Evolutionary conservation across 345 rosid species (phyloP).

Genomic region (Bruguiera parviflora): DNA sequence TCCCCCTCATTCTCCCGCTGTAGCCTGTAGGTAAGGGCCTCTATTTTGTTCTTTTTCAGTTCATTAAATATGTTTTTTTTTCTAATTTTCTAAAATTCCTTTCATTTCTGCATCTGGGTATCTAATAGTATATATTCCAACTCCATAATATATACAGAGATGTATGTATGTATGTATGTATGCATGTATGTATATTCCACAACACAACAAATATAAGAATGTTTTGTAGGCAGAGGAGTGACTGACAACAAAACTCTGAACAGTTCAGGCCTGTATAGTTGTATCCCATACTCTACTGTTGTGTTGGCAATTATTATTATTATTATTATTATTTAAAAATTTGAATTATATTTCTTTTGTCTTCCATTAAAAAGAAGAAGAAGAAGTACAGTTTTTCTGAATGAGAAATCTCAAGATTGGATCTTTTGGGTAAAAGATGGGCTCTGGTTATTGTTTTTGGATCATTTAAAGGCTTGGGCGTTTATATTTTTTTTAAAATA

Average conservation of each 20-base stretch:
- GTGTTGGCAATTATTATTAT: not conserved
- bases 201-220: too few relatives aligned
- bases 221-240: not conserved
- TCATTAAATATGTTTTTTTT: not conserved
- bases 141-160: too few relatives aligned
- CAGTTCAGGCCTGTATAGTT: not conserved
- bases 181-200: too few relatives aligned
- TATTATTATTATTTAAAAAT: slow-evolving; percentile 7
- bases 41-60: not conserved
- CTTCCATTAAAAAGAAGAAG: slow-evolving; percentile 30
- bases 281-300: not conserved
- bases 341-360: slow-evolving; percentile 12
- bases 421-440: slow-evolving; percentile 31
- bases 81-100: slow-evolving; percentile 9
- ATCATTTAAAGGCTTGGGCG: not conserved
- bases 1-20: slow-evolving; percentile 3
- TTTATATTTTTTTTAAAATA: not conserved
- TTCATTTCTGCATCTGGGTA: slow-evolving; percentile 13
- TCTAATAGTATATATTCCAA: not conserved
- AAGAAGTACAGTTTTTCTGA: slow-evolving; percentile 29
- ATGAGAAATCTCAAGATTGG: slow-evolving; percentile 38
- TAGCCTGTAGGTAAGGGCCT: slow-evolving; percentile 5
- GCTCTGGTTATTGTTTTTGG: slow-evolving; percentile 8
- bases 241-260: not conserved
- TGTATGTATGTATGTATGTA: too few relatives aligned